Evolutionary conservation across 2,329 filamentous ascomycete species (phyloP).

Genomic region (Berkeleyomyces rouxiae): DNA sequence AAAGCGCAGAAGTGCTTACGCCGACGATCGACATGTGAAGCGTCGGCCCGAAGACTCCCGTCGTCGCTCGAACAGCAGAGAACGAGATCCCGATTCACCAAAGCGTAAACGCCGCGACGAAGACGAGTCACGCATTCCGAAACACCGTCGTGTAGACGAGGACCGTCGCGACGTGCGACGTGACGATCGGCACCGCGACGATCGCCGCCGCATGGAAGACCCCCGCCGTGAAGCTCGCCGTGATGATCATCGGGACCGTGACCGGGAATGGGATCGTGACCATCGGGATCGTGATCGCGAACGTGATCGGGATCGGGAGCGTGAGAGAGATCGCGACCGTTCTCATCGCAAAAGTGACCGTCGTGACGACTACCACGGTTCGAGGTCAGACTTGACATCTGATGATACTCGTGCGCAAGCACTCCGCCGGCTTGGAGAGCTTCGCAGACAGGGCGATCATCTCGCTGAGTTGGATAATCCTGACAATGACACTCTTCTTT

Average conservation of each 20-base stretch:
- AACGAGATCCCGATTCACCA: constrained; percentile 20
- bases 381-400: constrained; percentile 17
- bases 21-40: constrained; percentile 28
- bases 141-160: constrained; percentile 27
- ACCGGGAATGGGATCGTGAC: constrained; percentile 17
- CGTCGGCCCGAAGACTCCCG: constrained; percentile 31
- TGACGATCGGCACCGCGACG: constrained; percentile 12
- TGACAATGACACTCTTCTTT: constrained; percentile 31
- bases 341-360: constrained; percentile 40
- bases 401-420: constrained; percentile 27
- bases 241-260: constrained; percentile 21
- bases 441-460: constrained; percentile 31
- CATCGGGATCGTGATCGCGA: constrained; percentile 16
- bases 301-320: constrained; percentile 13
- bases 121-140: constrained; percentile 23
- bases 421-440: constrained; percentile 26
- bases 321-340: constrained; percentile 21
- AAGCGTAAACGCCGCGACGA: constrained; percentile 15
- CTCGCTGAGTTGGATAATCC: constrained; percentile 29
- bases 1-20: constrained; percentile 42
- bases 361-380: constrained; percentile 61
- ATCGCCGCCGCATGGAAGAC: constrained; percentile 17
- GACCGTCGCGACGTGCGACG: constrained; percentile 20
- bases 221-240: constrained; percentile 19
- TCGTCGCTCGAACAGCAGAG: constrained; percentile 20